Evolutionary conservation across 768 basidiomycete genomes (phyloP), one percentile per base, ranked within the genome.

Genomic region (Leucocoprinus sp.): DNA sequence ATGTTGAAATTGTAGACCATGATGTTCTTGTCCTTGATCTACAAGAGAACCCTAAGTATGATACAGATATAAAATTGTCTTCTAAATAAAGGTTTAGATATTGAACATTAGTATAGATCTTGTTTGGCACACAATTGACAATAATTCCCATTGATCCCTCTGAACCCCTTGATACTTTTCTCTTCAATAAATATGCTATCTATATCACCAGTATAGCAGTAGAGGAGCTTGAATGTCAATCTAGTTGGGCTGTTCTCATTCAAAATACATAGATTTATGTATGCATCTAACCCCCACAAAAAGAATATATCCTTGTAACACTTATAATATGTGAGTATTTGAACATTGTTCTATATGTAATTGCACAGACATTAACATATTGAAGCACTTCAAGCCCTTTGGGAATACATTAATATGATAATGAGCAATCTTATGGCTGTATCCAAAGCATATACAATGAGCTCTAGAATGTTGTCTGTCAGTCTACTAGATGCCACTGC

Each of bases 191-290:
- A 40, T 98, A 93, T 64, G 96, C 98, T 62, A 92, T 99, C 52
- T 98, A 95, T 61, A 76, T 98, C 54, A 98, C 96, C 2, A 96
- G 96, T 37, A 78, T 84, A 12, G 96, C 96, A 4, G 75, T 99
- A 66, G 88, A 84, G 60, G 91, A 93, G 55, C 93, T 79, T 64
- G 81, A 84, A 54, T 59, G 67, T n/a, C 65, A 66, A 11, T 73
- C 83, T 5, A 68, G 72, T n/a, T 92, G 84, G 84, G 75, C 75
- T 41, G 70, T 77, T 49, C 83, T 99, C 37, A 85, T 96, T 2
- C 89, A 93, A 55, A 82, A 96, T 57, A 92, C 92, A 1, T 98
- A 91, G 91, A 93, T 99, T 39, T 99, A 99, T 54, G 96, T 96
- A 19, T 90, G 95, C 24, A 93, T 98, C 12, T 95, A 95, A 8